phyloP scores from a whole-genome alignment of 345 rosid species.

The Citrus inodora region DNA sequence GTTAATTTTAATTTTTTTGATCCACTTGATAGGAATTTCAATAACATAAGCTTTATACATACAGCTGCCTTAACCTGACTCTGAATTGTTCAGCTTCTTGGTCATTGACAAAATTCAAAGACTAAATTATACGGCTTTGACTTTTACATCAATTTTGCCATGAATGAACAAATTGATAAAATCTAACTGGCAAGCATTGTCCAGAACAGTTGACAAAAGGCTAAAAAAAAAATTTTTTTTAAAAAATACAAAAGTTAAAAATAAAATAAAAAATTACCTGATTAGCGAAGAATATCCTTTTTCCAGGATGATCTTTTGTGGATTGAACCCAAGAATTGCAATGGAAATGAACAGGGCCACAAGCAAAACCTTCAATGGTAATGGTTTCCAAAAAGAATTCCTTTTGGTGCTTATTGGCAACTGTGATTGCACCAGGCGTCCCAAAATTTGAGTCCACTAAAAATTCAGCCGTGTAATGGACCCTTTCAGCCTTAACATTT shows the following conservation, averaged over 20 bases:
- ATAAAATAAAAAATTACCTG: conserved; percentile 40
- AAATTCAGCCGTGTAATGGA: conserved; percentile 86
- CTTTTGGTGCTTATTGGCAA: conserved; percentile 79
- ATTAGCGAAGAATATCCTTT: conserved; percentile 81
- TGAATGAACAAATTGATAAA: neutral
- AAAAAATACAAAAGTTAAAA: neutral
- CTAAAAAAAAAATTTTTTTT: neutral
- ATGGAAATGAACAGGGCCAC: conserved; percentile 84
- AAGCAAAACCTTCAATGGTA: conserved; percentile 80
- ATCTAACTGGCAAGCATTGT: conserved; percentile 6
- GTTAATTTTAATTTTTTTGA: too few relatives aligned
- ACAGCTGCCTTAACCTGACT: neutral
- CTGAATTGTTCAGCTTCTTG: conserved; percentile 25
- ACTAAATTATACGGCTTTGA: conserved; percentile 11
- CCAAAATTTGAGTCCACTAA: conserved; percentile 70
- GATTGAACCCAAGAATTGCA: conserved; percentile 98
- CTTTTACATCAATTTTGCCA: neutral
- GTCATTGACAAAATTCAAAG: conserved; percentile 12
- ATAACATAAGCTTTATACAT: neutral
- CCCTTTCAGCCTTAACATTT: conserved; percentile 70
- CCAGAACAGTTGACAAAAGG: neutral
- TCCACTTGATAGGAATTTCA: neutral
- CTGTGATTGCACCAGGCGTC: conserved; percentile 80
- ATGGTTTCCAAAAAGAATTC: conserved; percentile 90
- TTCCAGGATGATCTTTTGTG: conserved; percentile 51